These are phyloP conservation scores for Kazachstania taianensis DNA, from an alignment of 805 yeast species.

Conservation along the genomic window DNA sequence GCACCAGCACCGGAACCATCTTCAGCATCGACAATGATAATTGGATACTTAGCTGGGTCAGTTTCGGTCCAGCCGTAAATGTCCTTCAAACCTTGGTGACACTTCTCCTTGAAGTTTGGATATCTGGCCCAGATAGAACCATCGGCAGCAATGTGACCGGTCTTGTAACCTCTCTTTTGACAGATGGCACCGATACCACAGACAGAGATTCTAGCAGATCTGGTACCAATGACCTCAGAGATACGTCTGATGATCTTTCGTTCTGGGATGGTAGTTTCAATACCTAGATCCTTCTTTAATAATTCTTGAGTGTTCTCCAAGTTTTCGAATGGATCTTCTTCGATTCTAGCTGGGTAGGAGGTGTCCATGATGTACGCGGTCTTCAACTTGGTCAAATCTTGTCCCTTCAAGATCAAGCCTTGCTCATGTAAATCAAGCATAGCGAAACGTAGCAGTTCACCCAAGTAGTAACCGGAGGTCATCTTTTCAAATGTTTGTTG, in stretches of 20 bases:
- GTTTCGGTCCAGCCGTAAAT: conserved; percentile 65
- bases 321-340: conserved; percentile 80
- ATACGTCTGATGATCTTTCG: conserved; percentile 70
- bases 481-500: conserved; percentile 93
- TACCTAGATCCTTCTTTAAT: conserved; percentile 46
- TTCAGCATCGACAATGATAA: conserved; percentile 81
- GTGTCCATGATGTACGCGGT: conserved; percentile 72
- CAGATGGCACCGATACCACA: conserved; percentile 94
- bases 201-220: conserved; percentile 83
- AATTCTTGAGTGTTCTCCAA: conserved; percentile 59
- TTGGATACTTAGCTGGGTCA: conserved; percentile 51
- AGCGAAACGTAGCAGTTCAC: conserved; percentile 76
- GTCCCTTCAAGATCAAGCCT: conserved; percentile 55
- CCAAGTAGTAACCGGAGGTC: conserved; percentile 93
- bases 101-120: conserved; percentile 83
- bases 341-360: conserved; percentile 74
- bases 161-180: conserved; percentile 65
- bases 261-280: conserved; percentile 66
- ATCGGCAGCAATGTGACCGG: conserved; percentile 89
- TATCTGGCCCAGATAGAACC: conserved; percentile 90
- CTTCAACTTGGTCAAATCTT: conserved; percentile 53
- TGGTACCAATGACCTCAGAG: conserved; percentile 77
- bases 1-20: conserved; percentile 99
- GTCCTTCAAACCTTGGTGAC: conserved; percentile 78
- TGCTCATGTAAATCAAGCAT: conserved; percentile 59